Conservation (phyloP, 306 rosid species). For the Pachyrhizus erosus region DNA sequence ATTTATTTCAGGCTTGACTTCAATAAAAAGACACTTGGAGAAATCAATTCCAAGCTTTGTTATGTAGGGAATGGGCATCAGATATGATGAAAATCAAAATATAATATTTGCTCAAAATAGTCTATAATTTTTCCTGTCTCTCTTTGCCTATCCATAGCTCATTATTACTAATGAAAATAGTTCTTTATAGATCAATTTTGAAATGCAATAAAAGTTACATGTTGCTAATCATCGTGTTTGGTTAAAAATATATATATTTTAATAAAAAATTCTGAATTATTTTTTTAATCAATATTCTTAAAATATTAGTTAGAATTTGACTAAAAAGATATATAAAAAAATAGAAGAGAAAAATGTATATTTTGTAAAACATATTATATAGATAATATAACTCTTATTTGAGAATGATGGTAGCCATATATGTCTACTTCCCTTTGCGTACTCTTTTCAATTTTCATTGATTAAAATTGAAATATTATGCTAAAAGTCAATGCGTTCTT, state of each 20-base stretch:
- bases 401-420: background rate
- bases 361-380: too few relatives aligned
- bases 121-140: background rate
- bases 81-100: background rate
- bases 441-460: background rate
- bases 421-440: background rate
- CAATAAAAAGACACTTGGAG: background rate
- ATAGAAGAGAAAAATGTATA: too few relatives aligned
- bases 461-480: background rate
- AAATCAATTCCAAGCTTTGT: background rate
- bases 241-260: too few relatives aligned
- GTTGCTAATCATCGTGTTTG: too few relatives aligned
- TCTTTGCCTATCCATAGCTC: background rate
- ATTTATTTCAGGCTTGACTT: constrained; percentile 25
- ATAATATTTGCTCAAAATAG: background rate
- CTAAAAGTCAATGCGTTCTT: background rate
- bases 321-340: too few relatives aligned
- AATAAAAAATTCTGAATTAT: too few relatives aligned
- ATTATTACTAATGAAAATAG: background rate
- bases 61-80: background rate
- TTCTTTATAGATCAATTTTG: too few relatives aligned
- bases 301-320: too few relatives aligned
- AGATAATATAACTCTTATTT: too few relatives aligned
- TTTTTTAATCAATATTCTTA: too few relatives aligned
- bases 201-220: too few relatives aligned